Evolutionary conservation across 2,329 filamentous ascomycete genomes (phyloP), one percentile per base, ranked within the genome.

Genomic region (Volutella citrinella): DNA sequence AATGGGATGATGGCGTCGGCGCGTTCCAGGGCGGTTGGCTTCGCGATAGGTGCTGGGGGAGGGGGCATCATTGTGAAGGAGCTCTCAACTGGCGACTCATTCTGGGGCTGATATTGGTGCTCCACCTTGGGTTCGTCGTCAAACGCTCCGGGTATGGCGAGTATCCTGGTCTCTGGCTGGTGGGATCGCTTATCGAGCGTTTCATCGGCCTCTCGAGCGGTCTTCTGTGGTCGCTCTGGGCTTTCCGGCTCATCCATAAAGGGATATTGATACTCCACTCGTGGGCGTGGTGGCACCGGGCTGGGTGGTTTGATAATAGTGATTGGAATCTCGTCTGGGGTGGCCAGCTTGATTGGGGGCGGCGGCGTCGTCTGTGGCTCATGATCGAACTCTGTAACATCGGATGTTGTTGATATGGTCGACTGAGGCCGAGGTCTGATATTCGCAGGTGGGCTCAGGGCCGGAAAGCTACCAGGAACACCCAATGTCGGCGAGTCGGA

Each of bases 311-410:
- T 55, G 17, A 54, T 38, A 28, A 53, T 43, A 14, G 48, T 49
- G 28, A 50, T 48, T 28, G 51, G 48, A 11, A 51, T 45, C 22
- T 53, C 47, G 11, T 45, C 30, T 10, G 49, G 48, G 16, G 51
- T 32, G 10, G 54, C 44, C 16, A 51, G 45, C 22, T 53, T 46
- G 11, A 46, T 30, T 10, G 49, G 48, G 16, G 51, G 32, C 10
- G 54, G 45, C 16, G 72, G 63, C 27, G 80, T 75, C 3, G 72
- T 76, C 54, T 88, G 84, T 15, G 80, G 72, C 47, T 88, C 84
- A n/a, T 70, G 72, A 46, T 89, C 85, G 46, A 88, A 85, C 49
- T 86, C 80, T 0, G 83, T 87, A 7, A 72, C 72, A 25, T 71
- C 71, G n/a, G 80, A 82, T 6, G 63, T 64, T 28, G 63, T 64